Evolutionary conservation across 495 filamentous ascomycete genomes (phyloP), one percentile per base, ranked within the genome.

Genomic region (Jackrogersella multiformis): DNA sequence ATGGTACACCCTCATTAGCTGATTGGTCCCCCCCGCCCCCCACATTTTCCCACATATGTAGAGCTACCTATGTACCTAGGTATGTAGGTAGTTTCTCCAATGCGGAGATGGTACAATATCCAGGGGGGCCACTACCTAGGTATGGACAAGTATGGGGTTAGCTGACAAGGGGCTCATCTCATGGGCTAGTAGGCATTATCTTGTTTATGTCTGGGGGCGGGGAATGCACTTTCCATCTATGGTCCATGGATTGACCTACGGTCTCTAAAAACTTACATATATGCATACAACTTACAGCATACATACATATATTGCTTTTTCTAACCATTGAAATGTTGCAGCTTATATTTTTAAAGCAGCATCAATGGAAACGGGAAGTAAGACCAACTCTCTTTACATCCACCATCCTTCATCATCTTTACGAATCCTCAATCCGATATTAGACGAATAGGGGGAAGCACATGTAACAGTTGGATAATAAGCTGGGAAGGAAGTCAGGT

Each of bases 61-160:
- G 30, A 67, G 66, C 51, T 35, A n/a, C n/a, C n/a, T n/a, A n/a
- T n/a, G n/a, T n/a, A n/a, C n/a, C n/a, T n/a, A n/a, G n/a, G n/a
- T n/a, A n/a, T n/a, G n/a, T n/a, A n/a, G n/a, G n/a, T n/a, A 36
- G 56, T 59, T 73, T 73, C 70, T 73, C 70, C 70, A 73, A 73
- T 73, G 70, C 70, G 70, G 70, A 73, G 70, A 67, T 67, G 67
- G 62, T 64, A 66, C 57, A n/a, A n/a, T n/a, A n/a, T n/a, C 54
- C 54, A 69, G 49, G 66, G 36, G 23, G 26, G 39, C 24, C 23
- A 41, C 61, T 54, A 24, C 8, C 58, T 41, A n/a, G n/a, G n/a
- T n/a, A n/a, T n/a, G n/a, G 24, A 10, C 20, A 61, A 70, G 56
- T 70, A 70, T 70, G 67, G 67, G 67, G 67, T 65, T 70, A 24